Evolutionary conservation across 768 basidiomycete species (phyloP).

Genomic region (Xanthoconium purpureum): DNA sequence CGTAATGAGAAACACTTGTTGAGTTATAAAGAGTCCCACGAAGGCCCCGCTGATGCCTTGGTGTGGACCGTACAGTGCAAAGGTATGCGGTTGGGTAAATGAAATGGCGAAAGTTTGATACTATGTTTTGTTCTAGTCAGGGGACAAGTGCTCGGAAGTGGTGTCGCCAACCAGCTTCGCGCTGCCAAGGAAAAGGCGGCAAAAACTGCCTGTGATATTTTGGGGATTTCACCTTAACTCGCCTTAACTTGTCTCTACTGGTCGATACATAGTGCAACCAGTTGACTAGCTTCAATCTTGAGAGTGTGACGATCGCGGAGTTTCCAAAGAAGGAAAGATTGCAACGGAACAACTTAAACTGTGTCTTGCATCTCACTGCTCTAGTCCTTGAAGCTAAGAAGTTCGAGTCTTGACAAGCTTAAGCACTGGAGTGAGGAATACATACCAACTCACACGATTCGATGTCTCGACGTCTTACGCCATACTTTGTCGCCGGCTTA

Average conservation of each 20-base stretch:
- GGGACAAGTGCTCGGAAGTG: slow-evolving; percentile 47
- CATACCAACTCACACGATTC: background rate
- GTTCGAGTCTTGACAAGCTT: background rate
- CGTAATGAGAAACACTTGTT: slow-evolving; percentile 31
- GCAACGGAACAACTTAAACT: slow-evolving; percentile 1
- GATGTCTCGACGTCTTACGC: slow-evolving; percentile 42
- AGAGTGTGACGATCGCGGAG: slow-evolving; percentile 22
- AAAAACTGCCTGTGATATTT: slow-evolving; percentile 37
- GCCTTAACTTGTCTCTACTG: background rate
- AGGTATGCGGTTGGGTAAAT: slow-evolving; percentile 36
- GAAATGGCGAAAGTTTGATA: background rate
- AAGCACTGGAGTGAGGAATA: background rate
- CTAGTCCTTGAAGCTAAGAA: background rate
- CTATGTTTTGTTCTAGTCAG: slow-evolving; percentile 37
- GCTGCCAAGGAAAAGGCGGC: slow-evolving; percentile 50
- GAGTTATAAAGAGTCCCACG: slow-evolving; percentile 38
- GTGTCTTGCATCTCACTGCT: background rate
- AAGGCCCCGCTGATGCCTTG: slow-evolving; percentile 42
- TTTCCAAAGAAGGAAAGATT: slow-evolving; percentile 22
- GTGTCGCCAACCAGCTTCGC: slow-evolving; percentile 41
- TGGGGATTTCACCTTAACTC: slow-evolving; percentile 20
- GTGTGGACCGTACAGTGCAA: slow-evolving; percentile 58
- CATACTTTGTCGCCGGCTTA: slow-evolving; percentile 53
- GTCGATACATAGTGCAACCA: slow-evolving; percentile 1
- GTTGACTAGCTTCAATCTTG: background rate